These are phyloP conservation scores for Azolla pinnata DNA, from an alignment of 75 land plant species.

Conservation along the genomic window DNA sequence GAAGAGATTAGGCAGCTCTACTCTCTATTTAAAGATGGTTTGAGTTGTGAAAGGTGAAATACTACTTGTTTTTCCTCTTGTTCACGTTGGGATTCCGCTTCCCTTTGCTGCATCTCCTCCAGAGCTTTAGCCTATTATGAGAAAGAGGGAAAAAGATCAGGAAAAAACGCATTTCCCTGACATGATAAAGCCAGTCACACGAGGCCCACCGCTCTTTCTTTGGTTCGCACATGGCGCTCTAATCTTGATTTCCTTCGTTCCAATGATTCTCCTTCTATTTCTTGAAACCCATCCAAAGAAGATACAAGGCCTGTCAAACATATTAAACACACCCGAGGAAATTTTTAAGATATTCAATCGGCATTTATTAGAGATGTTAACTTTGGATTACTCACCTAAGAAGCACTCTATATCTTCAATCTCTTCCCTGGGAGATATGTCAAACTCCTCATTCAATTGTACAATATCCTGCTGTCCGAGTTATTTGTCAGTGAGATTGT, in stretches of 20 bases:
- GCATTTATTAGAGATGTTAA: no score
- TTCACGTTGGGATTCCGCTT: not conserved
- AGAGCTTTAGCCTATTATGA: constrained; percentile 6
- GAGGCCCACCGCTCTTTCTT: not conserved
- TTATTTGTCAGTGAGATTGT: not conserved
- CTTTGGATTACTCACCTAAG: not conserved
- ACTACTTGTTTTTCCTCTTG: constrained; percentile 10
- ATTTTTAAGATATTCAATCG: no score
- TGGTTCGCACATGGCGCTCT: constrained; percentile 11
- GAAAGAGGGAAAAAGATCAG: not conserved
- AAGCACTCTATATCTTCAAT: not conserved
- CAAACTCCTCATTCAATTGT: not conserved
- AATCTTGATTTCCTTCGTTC: constrained; percentile 8
- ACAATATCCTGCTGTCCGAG: not conserved
- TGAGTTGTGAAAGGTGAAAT: no score
- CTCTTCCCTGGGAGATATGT: not conserved
- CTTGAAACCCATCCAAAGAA: constrained; percentile 2
- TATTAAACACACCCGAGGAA: not conserved
- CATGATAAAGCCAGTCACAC: not conserved
- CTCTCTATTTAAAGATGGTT: no score
- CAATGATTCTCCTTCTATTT: constrained; percentile 9
- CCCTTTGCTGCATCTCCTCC: constrained; percentile 7
- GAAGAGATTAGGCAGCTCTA: no score
- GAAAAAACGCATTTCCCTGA: not conserved
- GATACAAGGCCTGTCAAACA: not conserved